Evolutionary conservation across 2,329 filamentous ascomycete genomes (phyloP).

Genomic region (Thelonectria rubi): DNA sequence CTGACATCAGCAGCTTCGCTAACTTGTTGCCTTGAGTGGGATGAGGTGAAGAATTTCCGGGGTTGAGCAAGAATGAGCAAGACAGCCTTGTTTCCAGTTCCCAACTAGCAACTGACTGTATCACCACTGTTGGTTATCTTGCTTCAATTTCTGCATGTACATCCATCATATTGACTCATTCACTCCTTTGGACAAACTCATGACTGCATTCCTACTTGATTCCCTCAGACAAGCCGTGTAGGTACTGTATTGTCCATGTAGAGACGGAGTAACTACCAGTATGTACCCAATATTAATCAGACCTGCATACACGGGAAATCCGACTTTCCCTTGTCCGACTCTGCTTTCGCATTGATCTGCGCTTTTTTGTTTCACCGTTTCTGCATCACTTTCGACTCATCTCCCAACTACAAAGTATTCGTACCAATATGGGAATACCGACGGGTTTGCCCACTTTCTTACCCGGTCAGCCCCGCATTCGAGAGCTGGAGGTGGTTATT

Average conservation of each 20-base stretch:
- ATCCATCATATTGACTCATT: background rate
- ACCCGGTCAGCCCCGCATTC: conserved; percentile 17
- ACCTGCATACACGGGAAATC: background rate
- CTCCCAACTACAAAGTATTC: background rate
- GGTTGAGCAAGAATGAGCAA: background rate
- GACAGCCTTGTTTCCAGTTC: no score
- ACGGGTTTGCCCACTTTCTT: background rate
- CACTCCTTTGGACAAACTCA: background rate
- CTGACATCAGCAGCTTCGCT: conserved; percentile 35
- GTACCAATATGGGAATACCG: background rate
- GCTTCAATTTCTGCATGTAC: background rate
- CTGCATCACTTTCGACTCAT: background rate
- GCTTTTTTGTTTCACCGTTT: background rate
- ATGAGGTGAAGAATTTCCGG: background rate
- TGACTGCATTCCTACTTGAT: no score
- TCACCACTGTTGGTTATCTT: no score
- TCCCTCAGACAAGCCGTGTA: background rate
- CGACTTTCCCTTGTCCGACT: background rate
- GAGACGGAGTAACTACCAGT: background rate
- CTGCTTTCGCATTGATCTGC: background rate
- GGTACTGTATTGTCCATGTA: background rate
- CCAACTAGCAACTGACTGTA: no score
- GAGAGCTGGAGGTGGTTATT: background rate
- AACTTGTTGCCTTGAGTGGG: background rate
- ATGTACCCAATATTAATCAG: background rate